Evolutionary conservation across 805 yeast species (phyloP).

Genomic region (Candida sakaeoensis): DNA sequence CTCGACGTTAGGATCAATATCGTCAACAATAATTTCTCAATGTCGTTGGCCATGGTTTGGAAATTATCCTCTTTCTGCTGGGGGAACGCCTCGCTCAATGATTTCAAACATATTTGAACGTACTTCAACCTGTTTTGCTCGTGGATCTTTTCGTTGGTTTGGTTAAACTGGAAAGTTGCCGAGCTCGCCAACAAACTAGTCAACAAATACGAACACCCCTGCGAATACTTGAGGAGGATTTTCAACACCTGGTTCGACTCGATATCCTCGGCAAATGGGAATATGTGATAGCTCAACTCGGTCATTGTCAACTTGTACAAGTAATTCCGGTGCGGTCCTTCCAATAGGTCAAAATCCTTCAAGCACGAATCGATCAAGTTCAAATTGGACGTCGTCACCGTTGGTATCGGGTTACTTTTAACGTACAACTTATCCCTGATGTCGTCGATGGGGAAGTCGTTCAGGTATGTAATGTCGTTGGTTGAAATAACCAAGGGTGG

Average conservation of each 20-base stretch:
- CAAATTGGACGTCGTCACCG: slow-evolving; percentile 8
- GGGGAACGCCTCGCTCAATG: slow-evolving; percentile 42
- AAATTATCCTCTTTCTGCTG: slow-evolving; percentile 18
- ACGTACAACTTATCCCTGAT: not conserved
- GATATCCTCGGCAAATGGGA: slow-evolving; percentile 35
- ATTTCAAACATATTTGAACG: slow-evolving; percentile 53
- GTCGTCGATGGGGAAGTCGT: slow-evolving; percentile 2
- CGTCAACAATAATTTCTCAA: slow-evolving; percentile 64
- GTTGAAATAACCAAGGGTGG: too few species aligned
- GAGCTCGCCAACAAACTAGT: slow-evolving; percentile 68
- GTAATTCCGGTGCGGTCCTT: slow-evolving; percentile 24
- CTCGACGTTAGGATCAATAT: slow-evolving; percentile 58
- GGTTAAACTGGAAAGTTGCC: slow-evolving; percentile 50
- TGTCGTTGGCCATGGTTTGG: slow-evolving; percentile 15
- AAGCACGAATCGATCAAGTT: slow-evolving; percentile 25
- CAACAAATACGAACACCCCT: slow-evolving; percentile 54
- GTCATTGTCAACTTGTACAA: slow-evolving; percentile 26
- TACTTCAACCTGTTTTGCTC: slow-evolving; percentile 58
- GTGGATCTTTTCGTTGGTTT: slow-evolving; percentile 29
- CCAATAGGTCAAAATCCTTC: slow-evolving; percentile 17
- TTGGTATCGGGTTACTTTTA: not conserved
- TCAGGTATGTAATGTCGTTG: not conserved
- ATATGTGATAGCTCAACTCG: slow-evolving; percentile 28
- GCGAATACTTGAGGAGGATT: slow-evolving; percentile 53
- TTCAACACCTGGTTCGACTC: slow-evolving; percentile 33